Evolutionary conservation across 352 stramenopile genomes (phyloP).

Genomic region (Globisporangium solare): DNA sequence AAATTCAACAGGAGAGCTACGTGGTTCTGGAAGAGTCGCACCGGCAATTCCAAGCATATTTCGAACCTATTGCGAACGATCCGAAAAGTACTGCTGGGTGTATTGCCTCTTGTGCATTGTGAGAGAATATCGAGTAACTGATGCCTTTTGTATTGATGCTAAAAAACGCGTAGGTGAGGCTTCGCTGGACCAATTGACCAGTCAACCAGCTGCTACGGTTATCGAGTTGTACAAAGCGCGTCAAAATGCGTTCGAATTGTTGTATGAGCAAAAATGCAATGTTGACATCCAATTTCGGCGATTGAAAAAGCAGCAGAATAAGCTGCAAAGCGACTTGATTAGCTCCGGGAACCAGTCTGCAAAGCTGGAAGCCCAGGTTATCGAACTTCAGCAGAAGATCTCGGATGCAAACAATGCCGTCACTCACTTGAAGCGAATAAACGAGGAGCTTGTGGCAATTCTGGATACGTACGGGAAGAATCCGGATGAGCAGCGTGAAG

Average conservation of each 20-base stretch:
- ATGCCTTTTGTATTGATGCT: neutral
- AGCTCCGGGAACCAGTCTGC: conserved; percentile 37
- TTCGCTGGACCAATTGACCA: conserved; percentile 36
- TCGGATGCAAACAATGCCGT: conserved; percentile 33
- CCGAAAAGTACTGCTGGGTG: conserved; percentile 28
- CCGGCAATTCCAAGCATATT: conserved; percentile 44
- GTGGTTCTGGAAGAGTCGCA: conserved; percentile 36
- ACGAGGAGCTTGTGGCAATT: conserved; percentile 57
- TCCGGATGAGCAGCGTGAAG: conserved; percentile 28
- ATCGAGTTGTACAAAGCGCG: conserved; percentile 49
- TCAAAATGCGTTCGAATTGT: conserved; percentile 56
- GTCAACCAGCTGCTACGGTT: conserved; percentile 36
- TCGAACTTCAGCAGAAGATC: conserved; percentile 40
- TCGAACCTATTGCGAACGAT: conserved; percentile 42
- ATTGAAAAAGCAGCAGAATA: conserved; percentile 46
- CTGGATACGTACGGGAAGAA: conserved; percentile 60
- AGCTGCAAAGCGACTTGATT: conserved; percentile 43
- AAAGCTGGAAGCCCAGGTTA: conserved; percentile 40
- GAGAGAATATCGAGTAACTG: conserved; percentile 1
- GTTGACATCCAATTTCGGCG: conserved; percentile 41
- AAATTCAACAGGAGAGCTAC: conserved; percentile 28
- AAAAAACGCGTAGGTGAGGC: conserved; percentile 26
- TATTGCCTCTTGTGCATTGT: neutral
- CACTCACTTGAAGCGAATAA: conserved; percentile 42
- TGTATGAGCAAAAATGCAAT: conserved; percentile 53